Evolutionary conservation across 768 basidiomycete species (phyloP), one percentile per base, ranked within the genome.

Genomic region (Cystobasidium tubakii): DNA sequence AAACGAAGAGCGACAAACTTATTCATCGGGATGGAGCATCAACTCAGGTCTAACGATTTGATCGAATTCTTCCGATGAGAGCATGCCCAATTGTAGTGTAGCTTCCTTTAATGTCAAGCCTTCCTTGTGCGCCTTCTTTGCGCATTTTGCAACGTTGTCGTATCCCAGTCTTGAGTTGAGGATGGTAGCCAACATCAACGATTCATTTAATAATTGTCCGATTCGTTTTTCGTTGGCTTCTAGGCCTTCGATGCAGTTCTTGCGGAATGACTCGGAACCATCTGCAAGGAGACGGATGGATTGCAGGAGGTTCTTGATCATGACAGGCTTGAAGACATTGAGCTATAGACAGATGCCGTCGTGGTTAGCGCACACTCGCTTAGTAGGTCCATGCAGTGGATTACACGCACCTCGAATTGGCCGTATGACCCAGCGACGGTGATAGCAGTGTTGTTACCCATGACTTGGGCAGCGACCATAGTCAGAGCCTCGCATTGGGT

Each of bases 111-210:
- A 80, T 74, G 96, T 98, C 62, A 88, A 90, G 31, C 96, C 96
- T 83, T 99, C 93, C 82, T 90, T 92, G 85, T 98, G 96, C n/a
- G 96, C 96, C 82, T 98, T 98, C 86, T 99, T 99, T 33, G 96
- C 96, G 79, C 90, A 92, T 83, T 91, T 93, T 63, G 96, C 96
- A 63, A 98, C 96, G 91, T 92, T 96, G 84, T 98, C 96, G 81
- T 97, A 99, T 74, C 96, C 96, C 75, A 98, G 86, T 81, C 90
- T 89, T 79, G 87, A 89, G 86, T 99, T 98, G 78, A 99, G 84
- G 81, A 96, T 93, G 13, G 96, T 98, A 13, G 95, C 96, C 81
- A 99, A 84, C 96, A 98, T 98, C 81, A 98, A 84, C 69, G 91
- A 93, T 83, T 98, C 92, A 82, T 97, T 90, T 80, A 99, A 82